Percentiles rank a stretch among this genome's conserved stretches.
Evolutionary conservation across 2,329 filamentous ascomycete genomes (phyloP).

Genomic region (Gyromitra esculenta): DNA sequence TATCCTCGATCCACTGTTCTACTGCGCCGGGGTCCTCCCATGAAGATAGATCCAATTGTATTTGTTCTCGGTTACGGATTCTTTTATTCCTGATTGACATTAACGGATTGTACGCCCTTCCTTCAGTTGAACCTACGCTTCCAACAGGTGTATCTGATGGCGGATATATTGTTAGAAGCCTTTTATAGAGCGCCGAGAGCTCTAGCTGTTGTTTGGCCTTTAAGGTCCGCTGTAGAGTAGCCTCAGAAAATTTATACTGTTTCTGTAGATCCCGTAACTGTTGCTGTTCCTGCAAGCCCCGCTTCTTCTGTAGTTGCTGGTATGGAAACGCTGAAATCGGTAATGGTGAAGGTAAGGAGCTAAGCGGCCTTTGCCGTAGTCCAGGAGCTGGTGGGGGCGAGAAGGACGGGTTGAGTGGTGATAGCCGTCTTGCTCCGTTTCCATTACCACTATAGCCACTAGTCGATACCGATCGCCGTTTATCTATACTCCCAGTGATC

Average conservation of each 20-base stretch:
- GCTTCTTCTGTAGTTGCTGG: constrained; percentile 47
- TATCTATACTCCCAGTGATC: constrained; percentile 31
- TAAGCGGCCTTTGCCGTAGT: constrained; percentile 21
- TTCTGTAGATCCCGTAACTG: constrained; percentile 49
- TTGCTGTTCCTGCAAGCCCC: constrained; percentile 47
- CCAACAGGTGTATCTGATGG: constrained; percentile 72
- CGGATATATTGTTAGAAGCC: constrained; percentile 75
- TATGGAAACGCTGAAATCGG: constrained; percentile 36
- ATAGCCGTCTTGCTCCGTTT: constrained; percentile 33
- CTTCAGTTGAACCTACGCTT: constrained; percentile 49
- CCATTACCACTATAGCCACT: constrained; percentile 18
- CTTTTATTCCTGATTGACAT: constrained; percentile 93
- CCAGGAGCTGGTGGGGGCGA: constrained; percentile 38
- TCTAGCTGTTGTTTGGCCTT: constrained; percentile 88
- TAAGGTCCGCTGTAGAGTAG: constrained; percentile 81
- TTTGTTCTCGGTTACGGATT: constrained; percentile 80
- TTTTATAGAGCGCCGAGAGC: constrained; percentile 82
- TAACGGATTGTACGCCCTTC: constrained; percentile 78
- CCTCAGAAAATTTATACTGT: constrained; percentile 76
- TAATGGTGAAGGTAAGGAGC: constrained; percentile 24
- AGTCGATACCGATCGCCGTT: constrained; percentile 31
- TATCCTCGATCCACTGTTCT: constrained; percentile 53
- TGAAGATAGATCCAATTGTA: constrained; percentile 53
- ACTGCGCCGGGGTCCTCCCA: constrained; percentile 54
- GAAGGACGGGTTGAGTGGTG: constrained; percentile 46